phyloP scores from a whole-genome alignment of 2,329 filamentous ascomycete species.

The Ceratocystis albifundus region DNA sequence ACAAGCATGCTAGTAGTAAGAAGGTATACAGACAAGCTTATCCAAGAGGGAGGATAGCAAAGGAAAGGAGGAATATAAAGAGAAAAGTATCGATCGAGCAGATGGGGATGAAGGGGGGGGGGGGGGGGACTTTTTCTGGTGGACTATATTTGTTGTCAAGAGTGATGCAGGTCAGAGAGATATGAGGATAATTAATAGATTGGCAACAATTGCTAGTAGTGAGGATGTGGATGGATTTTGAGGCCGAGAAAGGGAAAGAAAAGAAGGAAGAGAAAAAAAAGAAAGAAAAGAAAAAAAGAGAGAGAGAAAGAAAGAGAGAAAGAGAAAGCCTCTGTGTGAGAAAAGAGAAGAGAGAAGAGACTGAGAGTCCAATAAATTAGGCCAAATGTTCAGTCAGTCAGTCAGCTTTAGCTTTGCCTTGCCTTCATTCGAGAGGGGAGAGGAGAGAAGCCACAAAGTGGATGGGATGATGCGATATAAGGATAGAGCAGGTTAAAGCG shows the following conservation, averaged over 20 bases:
- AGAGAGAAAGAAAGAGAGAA: background rate
- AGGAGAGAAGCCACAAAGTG: background rate
- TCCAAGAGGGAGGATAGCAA: background rate
- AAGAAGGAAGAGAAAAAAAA: background rate
- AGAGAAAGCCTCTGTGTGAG: background rate
- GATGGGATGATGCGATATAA: background rate
- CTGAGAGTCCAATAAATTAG: background rate
- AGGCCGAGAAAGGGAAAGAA: background rate
- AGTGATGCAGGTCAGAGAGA: background rate
- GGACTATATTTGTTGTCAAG: no score
- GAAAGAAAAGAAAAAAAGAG: background rate
- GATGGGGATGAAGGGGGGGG: background rate
- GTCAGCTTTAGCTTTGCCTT: no score
- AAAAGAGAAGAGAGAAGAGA: background rate
- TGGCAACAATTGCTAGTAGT: background rate
- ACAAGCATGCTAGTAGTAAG: slow-evolving; percentile 16
- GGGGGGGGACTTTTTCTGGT: no score
- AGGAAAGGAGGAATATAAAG: background rate
- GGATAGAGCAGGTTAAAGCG: background rate
- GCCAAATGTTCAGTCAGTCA: slow-evolving; percentile 4
- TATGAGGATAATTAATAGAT: background rate
- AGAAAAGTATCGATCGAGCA: background rate
- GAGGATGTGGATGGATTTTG: background rate
- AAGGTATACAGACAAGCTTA: background rate
- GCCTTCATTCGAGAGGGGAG: background rate